Evolutionary conservation across 768 basidiomycete species (phyloP), one percentile per base, ranked within the genome.

Genomic region (Clitopilus passeckerianus): DNA sequence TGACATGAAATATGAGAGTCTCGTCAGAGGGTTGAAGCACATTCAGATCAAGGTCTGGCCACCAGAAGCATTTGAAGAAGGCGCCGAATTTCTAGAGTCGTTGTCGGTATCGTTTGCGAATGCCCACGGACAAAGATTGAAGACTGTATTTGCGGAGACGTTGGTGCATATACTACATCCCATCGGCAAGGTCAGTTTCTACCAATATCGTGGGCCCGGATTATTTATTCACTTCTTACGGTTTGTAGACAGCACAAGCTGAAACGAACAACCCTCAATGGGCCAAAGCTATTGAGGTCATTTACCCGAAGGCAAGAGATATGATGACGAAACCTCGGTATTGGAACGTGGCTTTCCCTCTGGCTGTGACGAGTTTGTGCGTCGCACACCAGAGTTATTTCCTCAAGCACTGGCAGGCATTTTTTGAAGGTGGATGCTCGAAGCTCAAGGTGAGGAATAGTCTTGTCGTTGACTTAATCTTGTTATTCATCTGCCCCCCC

Each of bases 221-320:
- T 24, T 20, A 53, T 43, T 12, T 33, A 16, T 24, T 58, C 66
- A 53, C 59, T 34, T 56, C 14, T 44, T 54, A 20, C 20, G 20
- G 24, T 58, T 37, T 35, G 22, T 57, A 95, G 91, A 95, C 90
- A 37, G 95, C 93, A 0, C 93, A 95, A 74, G 95, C 93, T 6
- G 95, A 98, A 74, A 94, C 95, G 54, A 97, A 97, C 66, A 90
- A 95, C 70, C 95, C 95, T 0, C 81, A 90, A 64, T 98, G 95
- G 95, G 92, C 89, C 5, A 93, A 92, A 69, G 94, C 95, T 0
- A 90, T 95, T 30, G 89, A 94, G 69, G 76, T 81, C 12, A 91
- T 95, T 34, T 87, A 86, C 68, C 89, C 90, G 1, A 91, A 89
- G 67, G 90, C 90, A 1, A 81, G 83, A 61, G 90, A 92, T 57